Base-by-base conservation (phyloP, 2,329 filamentous ascomycete genomes). In the Colletotrichum plurivorum region DNA sequence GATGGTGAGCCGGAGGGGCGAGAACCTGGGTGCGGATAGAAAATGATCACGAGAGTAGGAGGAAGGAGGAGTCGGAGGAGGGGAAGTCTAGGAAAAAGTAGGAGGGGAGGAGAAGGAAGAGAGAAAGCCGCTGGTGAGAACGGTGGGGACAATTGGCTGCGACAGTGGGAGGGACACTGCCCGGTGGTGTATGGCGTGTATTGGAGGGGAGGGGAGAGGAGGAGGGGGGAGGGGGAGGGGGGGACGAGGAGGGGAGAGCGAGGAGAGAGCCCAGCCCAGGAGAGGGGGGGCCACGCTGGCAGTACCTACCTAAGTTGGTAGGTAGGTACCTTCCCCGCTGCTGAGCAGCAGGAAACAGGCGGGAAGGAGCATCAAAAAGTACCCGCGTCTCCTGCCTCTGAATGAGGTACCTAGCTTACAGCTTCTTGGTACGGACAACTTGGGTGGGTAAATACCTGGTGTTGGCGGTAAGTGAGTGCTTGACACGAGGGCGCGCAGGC, bases 1-100 rank as follows among this genome's bases (percentile, higher is more conserved):
- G 77, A 74, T 81, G 75, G 75, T 78, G 76, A 78, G 78, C 74
- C 69, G 74, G 43, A 58, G 66, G 71, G 74, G 49, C 54, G 66
- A 67, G 15, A 18, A 41, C 31, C 63, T 62, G 58, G 41, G 66
- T 78, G 77, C 80, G 71, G 77, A 78, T 77, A 76, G 76, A 75
- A 71, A 67, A 64, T 63, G 73, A 76, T 74, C 67, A 48, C 67
- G 45, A 69, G 51, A 69, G 54, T 58, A 20, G 31, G 46, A 67
- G n/a, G 43, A 49, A 59, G 52, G 52, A 69, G 61, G 51, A 71
- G 52, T 55, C 53, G 39, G 66, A 69, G 41, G 66, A 65, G 65
- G 65, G 65, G 65, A 54, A 69, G 55, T 65, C 61, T 39, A 69
- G 54, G 66, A 46, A 69, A 71, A 71, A 66, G 60, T 56, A 56